phyloP scores from a whole-genome alignment of 108 stramenopile genomes.

The Seminavis robusta region DNA sequence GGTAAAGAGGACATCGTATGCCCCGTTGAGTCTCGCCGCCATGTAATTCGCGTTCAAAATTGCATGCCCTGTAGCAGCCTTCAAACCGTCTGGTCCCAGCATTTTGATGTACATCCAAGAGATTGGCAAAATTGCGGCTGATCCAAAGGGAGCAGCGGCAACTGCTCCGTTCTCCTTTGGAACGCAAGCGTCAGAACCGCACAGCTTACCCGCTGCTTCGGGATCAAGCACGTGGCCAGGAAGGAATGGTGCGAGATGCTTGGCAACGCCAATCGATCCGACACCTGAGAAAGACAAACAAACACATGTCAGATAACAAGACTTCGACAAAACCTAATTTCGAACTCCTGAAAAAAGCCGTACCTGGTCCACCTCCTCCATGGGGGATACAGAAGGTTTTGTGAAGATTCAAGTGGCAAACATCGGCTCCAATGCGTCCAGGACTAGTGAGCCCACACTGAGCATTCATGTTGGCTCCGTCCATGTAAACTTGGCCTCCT shows the following conservation, averaged over 20 bases:
- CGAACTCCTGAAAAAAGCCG: background rate
- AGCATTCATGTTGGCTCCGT: slow-evolving; percentile 99
- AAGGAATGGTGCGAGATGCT: slow-evolving; percentile 95
- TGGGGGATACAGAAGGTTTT: slow-evolving; percentile 99
- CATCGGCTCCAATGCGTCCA: slow-evolving; percentile 96
- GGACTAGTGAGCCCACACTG: slow-evolving; percentile 97
- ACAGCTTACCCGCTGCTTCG: slow-evolving; percentile 78
- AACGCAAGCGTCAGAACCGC: slow-evolving; percentile 71
- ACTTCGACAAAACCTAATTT: background rate
- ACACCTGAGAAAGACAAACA: slow-evolving; percentile 52
- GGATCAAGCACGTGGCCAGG: slow-evolving; percentile 93
- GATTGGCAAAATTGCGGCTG: slow-evolving; percentile 97
- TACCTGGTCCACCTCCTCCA: slow-evolving; percentile 97
- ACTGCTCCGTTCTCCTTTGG: slow-evolving; percentile 78
- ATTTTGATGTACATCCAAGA: slow-evolving; percentile 99
- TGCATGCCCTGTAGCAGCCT: slow-evolving; percentile 85
- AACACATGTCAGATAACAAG: background rate
- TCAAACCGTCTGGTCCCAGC: slow-evolving; percentile 91
- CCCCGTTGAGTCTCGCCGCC: slow-evolving; percentile 89
- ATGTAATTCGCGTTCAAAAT: slow-evolving; percentile 99
- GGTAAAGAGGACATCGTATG: slow-evolving; percentile 87
- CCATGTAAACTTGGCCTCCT: slow-evolving; percentile 99
- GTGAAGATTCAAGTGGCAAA: slow-evolving; percentile 99
- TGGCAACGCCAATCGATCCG: slow-evolving; percentile 95
- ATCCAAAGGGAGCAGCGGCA: slow-evolving; percentile 97